Evolutionary conservation across 2,329 filamentous ascomycete genomes (phyloP), one percentile per base, ranked within the genome.

Genomic region (Chaetomium sp.): DNA sequence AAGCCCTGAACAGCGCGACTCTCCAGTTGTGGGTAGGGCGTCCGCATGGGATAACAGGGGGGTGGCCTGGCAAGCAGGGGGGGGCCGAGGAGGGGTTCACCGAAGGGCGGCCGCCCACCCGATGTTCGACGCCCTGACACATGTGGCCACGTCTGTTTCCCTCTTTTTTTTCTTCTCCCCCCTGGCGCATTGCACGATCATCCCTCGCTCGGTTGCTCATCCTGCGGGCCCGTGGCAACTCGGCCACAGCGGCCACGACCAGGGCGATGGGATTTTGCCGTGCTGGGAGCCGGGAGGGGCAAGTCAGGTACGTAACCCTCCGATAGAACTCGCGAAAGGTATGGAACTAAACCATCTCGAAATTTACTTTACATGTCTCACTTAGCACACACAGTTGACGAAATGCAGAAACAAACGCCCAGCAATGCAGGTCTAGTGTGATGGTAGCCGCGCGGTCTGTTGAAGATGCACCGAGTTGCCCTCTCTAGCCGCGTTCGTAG

Each of bases 1-100:
- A 57, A 53, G 41, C 46, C 40, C n/a, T 37, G 8, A 12, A 44
- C 6, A 48, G 36, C 12, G 40, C 12, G 40, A 36, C 47, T 36
- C 41, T 55, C 43, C 43, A 38, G 45, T 50, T 49, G 54, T 59
- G 57, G 54, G 48, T 55, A 55, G 47, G 36, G 11, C n/a, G 44
- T 33, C 54, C 6, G 37, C 14, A 35, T 43, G 34, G 51, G 53
- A 46, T 14, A 52, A 44, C 50, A 54, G 45, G 51, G 19, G 48
- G 49, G 43, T 32, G n/a, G 32, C 52, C 44, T 48, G 43, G 41
- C 10, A 49, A 44, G 51, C 35, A 54, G 11, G 14, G 46, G 34
- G 37, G 14, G 48, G 34, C n/a, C n/a, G 19, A 27, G 19, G 19
- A 27, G 19, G 19, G 19, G 19, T 27, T 27, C 19, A 27, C 19